Conservation (phyloP, 1,284 basidiomycete species). For the Puccinia horiana region DNA sequence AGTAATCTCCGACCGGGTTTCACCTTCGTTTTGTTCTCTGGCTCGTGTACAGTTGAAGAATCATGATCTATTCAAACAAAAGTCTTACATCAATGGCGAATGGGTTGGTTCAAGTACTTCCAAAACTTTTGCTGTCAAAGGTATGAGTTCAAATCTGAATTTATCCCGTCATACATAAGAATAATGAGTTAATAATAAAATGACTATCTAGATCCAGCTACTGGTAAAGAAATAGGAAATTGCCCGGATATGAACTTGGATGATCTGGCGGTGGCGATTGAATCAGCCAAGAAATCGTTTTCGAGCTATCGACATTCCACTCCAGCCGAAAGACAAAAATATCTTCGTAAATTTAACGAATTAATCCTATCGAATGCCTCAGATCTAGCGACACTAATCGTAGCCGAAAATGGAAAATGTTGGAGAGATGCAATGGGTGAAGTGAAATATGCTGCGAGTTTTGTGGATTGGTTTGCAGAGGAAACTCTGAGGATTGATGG, state of each 20-base stretch:
- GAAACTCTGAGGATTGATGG: slow-evolving; percentile 58
- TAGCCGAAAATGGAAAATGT: slow-evolving; percentile 85
- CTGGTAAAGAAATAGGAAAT: slow-evolving; percentile 73
- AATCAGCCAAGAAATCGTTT: slow-evolving; percentile 74
- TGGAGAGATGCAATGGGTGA: slow-evolving; percentile 74
- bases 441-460: slow-evolving; percentile 21
- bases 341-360: slow-evolving; percentile 71
- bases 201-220: slow-evolving; percentile 73
- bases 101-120: slow-evolving; percentile 77
- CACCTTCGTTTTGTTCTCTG: neutral
- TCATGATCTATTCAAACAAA: slow-evolving; percentile 70
- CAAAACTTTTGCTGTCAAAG: slow-evolving; percentile 71
- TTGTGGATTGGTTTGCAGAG: slow-evolving; percentile 63
- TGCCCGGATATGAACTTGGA: slow-evolving; percentile 81
- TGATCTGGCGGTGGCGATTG: slow-evolving; percentile 78
- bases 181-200: neutral
- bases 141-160: slow-evolving; percentile 56
- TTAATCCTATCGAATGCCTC: slow-evolving; percentile 77
- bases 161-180: slow-evolving; percentile 4
- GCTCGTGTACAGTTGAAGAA: slow-evolving; percentile 66
- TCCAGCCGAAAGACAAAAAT: slow-evolving; percentile 71
- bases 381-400: slow-evolving; percentile 75
- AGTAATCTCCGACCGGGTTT: neutral
- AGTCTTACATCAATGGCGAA: slow-evolving; percentile 77
- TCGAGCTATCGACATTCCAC: slow-evolving; percentile 65